Conservation (phyloP, 371 early-diverging fungal species). For the Mycotypha africana region DNA sequence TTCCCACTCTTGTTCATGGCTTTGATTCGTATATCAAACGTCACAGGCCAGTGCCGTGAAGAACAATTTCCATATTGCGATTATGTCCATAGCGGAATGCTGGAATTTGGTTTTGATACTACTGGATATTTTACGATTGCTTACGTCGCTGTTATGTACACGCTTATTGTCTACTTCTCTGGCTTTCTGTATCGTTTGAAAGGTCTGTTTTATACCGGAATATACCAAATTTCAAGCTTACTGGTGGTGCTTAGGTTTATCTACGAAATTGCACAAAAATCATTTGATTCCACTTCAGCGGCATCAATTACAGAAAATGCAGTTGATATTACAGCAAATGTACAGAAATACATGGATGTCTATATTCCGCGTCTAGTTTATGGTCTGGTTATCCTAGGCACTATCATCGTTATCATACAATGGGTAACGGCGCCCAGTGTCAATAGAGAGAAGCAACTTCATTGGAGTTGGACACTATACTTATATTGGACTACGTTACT, state of each 20-base stretch:
- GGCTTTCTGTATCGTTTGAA: neutral
- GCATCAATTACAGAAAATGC: neutral
- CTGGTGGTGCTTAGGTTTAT: slow-evolving; percentile 14
- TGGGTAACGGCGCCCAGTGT: too few species aligned
- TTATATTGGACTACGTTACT: slow-evolving; percentile 22
- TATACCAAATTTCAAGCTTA: slow-evolving; percentile 6
- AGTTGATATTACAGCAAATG: neutral
- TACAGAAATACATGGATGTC: slow-evolving; percentile 15
- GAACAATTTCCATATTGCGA: slow-evolving; percentile 77
- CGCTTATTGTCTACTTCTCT: neutral
- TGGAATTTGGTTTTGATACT: slow-evolving; percentile 8
- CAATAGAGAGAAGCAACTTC: too few species aligned
- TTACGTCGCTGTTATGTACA: neutral
- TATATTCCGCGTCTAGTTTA: slow-evolving; percentile 32
- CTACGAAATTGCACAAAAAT: slow-evolving; percentile 13
- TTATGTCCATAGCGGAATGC: slow-evolving; percentile 22
- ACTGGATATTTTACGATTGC: neutral
- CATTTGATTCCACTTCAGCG: too few species aligned
- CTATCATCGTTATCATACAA: neutral
- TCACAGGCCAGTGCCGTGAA: slow-evolving; percentile 82
- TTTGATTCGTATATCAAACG: slow-evolving; percentile 50
- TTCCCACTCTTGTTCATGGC: slow-evolving; percentile 40
- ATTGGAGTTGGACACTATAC: slow-evolving; percentile 9
- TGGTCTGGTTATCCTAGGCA: slow-evolving; percentile 1
- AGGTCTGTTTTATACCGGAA: neutral